Percentiles rank a stretch among this genome's conserved stretches.
Evolutionary conservation across 139 green algal genomes (phyloP).

Genomic region (Chlorella sorokiniana): DNA sequence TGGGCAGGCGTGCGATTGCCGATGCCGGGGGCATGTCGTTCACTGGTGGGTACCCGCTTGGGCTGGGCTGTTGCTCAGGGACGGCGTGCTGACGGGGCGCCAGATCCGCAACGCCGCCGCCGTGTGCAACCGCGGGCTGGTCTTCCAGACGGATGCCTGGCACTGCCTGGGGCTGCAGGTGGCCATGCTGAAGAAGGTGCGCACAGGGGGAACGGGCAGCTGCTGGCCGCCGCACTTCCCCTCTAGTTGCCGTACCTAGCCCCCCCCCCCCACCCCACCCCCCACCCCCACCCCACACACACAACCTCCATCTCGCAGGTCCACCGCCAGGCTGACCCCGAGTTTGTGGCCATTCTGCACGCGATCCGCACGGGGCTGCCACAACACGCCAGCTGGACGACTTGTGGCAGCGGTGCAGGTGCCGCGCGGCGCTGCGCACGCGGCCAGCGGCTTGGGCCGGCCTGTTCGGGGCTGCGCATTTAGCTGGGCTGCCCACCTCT

Average conservation of each 20-base stretch:
- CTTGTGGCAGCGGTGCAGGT: conserved; percentile 12
- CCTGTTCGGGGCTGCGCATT: background rate
- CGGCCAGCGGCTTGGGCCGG: no score
- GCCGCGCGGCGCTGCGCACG: background rate
- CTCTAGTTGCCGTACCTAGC: no score
- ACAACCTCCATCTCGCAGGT: no score
- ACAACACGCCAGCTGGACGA: background rate
- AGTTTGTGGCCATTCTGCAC: conserved; percentile 1
- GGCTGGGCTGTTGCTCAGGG: background rate
- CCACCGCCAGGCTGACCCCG: background rate
- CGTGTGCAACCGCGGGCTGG: conserved; percentile 1
- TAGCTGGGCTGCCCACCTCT: background rate
- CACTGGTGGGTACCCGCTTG: no score
- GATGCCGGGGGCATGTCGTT: no score
- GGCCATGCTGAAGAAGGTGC: conserved; percentile 1
- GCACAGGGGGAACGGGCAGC: background rate
- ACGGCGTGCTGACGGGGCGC: background rate
- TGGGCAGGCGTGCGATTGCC: background rate
- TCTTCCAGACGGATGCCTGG: conserved; percentile 2
- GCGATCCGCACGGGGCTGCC: background rate
- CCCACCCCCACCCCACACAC: no score
- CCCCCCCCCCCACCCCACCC: no score
- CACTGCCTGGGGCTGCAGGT: background rate
- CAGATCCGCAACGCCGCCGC: background rate
- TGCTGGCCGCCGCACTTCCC: no score